Base-by-base conservation (phyloP, 345 rosid species). In the Mangifera indica region DNA sequence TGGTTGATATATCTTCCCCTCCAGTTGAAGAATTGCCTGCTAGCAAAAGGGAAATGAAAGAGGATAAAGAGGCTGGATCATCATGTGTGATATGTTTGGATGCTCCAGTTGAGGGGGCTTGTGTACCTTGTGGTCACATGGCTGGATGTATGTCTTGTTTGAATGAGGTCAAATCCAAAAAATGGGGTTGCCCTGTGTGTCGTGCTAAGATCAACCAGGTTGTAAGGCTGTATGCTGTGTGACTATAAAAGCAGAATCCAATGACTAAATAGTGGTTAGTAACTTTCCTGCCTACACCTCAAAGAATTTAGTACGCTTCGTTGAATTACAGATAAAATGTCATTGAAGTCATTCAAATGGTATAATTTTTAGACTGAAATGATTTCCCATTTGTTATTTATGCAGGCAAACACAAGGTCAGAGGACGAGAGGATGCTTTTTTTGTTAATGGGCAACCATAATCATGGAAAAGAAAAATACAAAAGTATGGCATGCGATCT, bases 81-180 rank as follows among this genome's bases (percentile, higher is more conserved):
- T 73, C 84, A 0, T 93, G 98, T 75, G 81, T 84, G 11, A 86
- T 92, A 73, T 93, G 99, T 83, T 81, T 93, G 74, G 99, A 96
- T 77, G 97, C 99, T 72, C 96, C 93, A 4, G 84, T 89, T 8
- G 93, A 96, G 77, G 99, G 93, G 3, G 99, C 89, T 17, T 96
- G 98, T 58, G 85, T 93, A 21, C 99, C 99, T 5, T 96, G 99
- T 67, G 99, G 99, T 51, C 99, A 96, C 79, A 93, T 93, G 76
- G 97, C 91, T 0, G 99, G 99, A 29, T 96, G 99, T 65, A 88
- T 96, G 91, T 82, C 98, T 66, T 96, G 98, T 81, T 74, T 96
- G 79, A 88, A 82, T 4, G 93, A 96, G 88, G 73, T 96, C 83
- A 86, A 84, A 81, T 75, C 85, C 76, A 93, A 93, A 81, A 88